phyloP scores from a whole-genome alignment of 163 green algal genomes.

The Volvox carteri region DNA sequence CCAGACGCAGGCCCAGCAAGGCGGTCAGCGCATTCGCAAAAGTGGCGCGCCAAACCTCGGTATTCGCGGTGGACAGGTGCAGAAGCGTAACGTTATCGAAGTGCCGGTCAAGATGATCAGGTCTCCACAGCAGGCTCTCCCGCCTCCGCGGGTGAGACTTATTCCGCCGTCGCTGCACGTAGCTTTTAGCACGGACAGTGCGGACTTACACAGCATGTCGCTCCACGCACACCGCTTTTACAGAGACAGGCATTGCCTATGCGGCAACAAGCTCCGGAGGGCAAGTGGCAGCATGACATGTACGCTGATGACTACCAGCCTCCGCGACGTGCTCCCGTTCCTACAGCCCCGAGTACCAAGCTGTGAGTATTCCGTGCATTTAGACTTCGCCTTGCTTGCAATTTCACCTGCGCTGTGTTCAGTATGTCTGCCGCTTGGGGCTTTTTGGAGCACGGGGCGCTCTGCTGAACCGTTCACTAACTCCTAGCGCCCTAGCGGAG shows the following conservation, averaged over 20 bases:
- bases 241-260: neutral
- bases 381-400: neutral
- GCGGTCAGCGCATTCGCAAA: constrained; percentile 4
- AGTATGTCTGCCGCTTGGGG: neutral
- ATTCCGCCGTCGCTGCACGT: no score
- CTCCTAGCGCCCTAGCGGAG: neutral
- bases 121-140: neutral
- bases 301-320: constrained; percentile 10
- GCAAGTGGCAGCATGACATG: constrained; percentile 47
- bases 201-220: no score
- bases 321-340: neutral
- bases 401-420: neutral
- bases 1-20: neutral
- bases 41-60: neutral
- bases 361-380: constrained; percentile 33
- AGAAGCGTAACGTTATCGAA: constrained; percentile 26
- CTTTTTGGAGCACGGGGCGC: no score
- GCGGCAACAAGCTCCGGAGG: constrained; percentile 26
- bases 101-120: neutral
- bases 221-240: no score
- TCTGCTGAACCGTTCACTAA: neutral
- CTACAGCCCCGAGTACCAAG: constrained; percentile 18
- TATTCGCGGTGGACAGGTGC: constrained; percentile 30
- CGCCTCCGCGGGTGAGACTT: constrained; percentile 1
- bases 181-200: no score